These are phyloP conservation scores for Colletotrichum viniferum DNA, from an alignment of 2,329 filamentous ascomycete species.

Conservation along the genomic window DNA sequence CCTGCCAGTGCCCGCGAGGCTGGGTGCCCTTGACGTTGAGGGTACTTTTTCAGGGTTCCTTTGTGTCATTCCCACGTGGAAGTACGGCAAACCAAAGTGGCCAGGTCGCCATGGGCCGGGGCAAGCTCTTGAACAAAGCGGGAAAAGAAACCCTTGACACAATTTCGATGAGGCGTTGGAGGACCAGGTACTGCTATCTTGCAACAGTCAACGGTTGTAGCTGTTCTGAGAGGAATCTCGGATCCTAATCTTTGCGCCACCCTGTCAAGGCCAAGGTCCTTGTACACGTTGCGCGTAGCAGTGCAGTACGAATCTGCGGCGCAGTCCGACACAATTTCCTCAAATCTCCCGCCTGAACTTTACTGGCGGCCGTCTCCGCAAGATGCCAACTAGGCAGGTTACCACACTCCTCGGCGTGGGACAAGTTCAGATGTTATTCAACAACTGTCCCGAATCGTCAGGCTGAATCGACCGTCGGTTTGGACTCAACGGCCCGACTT, in stretches of 20 bases:
- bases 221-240: background rate
- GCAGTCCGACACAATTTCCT: background rate
- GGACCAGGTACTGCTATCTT: background rate
- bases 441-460: background rate
- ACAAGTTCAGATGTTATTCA: background rate
- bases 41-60: background rate
- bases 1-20: background rate
- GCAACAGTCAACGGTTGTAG: background rate
- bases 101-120: background rate
- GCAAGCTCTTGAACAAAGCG: background rate
- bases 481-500: background rate
- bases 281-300: background rate
- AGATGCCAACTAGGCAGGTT: background rate
- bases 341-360: background rate
- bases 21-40: background rate
- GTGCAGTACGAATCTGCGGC: background rate
- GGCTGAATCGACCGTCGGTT: background rate
- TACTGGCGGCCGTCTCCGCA: background rate
- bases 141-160: background rate
- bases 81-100: background rate
- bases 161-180: background rate
- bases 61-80: slow-evolving; percentile 2
- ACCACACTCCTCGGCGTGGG: background rate
- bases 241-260: background rate
- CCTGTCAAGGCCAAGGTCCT: background rate